A percentile compares a stretch with the other conserved stretches of the same genome.
These are phyloP conservation scores for Syzygium syzygioides DNA, from an alignment of 441 rosid species.

Conservation along the genomic window DNA sequence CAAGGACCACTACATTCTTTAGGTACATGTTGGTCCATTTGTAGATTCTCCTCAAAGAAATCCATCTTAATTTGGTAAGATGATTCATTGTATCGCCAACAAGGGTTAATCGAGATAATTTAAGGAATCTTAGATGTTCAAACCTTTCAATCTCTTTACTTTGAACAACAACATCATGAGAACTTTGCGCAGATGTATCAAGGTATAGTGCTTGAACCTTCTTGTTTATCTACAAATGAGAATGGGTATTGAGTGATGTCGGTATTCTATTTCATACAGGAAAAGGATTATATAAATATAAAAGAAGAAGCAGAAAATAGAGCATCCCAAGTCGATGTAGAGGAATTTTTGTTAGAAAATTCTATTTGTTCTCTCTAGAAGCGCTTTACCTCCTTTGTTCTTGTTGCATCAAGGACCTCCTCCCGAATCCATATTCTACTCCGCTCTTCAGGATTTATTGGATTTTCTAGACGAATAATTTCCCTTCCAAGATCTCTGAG, in stretches of 20 bases:
- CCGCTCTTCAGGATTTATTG: background rate
- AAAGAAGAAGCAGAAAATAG: background rate
- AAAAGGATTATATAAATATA: no score
- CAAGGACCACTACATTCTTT: background rate
- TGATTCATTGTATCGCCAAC: background rate
- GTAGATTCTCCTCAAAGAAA: background rate
- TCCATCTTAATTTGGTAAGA: background rate
- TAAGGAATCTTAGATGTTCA: background rate
- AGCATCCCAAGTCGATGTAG: background rate
- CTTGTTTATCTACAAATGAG: background rate
- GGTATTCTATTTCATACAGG: background rate
- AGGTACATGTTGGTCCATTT: background rate
- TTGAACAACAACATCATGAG: fast-evolving
- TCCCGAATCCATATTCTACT: background rate
- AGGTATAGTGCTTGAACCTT: background rate
- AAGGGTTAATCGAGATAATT: fast-evolving
- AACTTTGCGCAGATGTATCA: background rate
- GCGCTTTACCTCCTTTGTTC: background rate
- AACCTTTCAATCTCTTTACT: background rate
- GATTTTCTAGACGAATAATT: background rate
- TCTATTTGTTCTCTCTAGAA: background rate
- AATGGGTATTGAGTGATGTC: background rate
- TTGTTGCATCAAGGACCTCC: background rate
- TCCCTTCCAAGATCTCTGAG: constrained; percentile 4
- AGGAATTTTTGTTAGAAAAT: background rate